Evolutionary conservation across 768 basidiomycete genomes (phyloP), one percentile per base, ranked within the genome.

Genomic region (Macrocybe gigantea): DNA sequence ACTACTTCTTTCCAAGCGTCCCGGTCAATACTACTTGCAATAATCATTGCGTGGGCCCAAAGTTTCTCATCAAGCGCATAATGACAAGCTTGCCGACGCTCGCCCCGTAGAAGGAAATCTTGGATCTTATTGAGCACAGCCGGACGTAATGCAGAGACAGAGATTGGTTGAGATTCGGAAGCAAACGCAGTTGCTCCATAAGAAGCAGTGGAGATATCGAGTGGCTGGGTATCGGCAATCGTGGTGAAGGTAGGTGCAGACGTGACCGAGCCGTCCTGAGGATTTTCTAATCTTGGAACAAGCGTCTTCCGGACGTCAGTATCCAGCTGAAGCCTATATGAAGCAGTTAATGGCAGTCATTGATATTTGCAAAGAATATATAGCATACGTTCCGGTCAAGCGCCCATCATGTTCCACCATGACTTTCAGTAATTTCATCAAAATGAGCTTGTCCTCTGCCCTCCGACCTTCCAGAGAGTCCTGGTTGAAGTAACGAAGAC

Each of bases 11-110:
- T 89, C 93, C 93, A 98, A 2, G 89, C 75, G 30, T 96, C 93
- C 56, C 88, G 90, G 63, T 95, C 95, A 44, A 96, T 78, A 47
- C 88, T 86, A 58, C 89, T 94, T 7, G 95, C 83, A 53, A 99
- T 93, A 47, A 98, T 65, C 79, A 98, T 82, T 2, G 96, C 95
- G 64, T 99, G 96, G 1, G 91, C 83, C 94, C 95, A 99, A 37
- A 98, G 65, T 58, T 80, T 86, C 64, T 93, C 80, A 49, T 94
- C 88, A 38, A 91, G 72, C 2, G 96, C 95, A 61, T 82, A 93
- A 49, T 83, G 82, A 60, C 88, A 93, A 1, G 96, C 96, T 53
- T 85, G 81, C 14, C 80, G 80, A 33, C 91, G 85, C 56, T 96
- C 84, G 11, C 95, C 96, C 49, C 81, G 79, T 7, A 93, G 65